Percentiles rank a stretch among this genome's conserved stretches.
Evolutionary conservation across 768 basidiomycete genomes (phyloP).

Genomic region (Leucocoprinus leucothites): DNA sequence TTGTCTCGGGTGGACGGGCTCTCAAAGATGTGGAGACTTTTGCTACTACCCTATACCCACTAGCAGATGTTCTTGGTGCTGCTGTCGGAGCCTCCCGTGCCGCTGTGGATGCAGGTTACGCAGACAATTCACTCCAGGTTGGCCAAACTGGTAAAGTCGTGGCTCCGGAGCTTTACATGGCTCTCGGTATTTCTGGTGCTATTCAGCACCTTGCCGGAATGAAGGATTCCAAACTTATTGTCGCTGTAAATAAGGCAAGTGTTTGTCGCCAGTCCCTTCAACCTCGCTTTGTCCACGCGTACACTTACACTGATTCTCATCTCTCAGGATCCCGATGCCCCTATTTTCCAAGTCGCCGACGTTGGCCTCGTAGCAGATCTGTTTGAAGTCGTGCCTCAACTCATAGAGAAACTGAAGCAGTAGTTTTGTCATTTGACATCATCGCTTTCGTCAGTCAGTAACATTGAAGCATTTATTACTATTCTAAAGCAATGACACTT

Average conservation of each 20-base stretch:
- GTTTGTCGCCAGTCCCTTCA: neutral
- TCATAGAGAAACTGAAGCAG: constrained; percentile 81
- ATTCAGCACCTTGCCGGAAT: constrained; percentile 99
- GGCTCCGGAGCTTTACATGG: constrained; percentile 94
- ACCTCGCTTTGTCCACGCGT: neutral
- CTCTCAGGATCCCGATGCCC: constrained; percentile 88
- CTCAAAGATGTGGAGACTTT: constrained; percentile 96
- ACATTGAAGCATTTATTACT: neutral
- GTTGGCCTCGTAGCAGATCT: constrained; percentile 92
- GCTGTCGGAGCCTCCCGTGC: constrained; percentile 98
- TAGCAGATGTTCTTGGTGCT: constrained; percentile 91
- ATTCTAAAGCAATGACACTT: constrained; percentile 5
- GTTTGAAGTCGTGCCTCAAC: constrained; percentile 87
- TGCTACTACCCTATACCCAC: constrained; percentile 76
- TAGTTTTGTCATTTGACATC: constrained; percentile 13
- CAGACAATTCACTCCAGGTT: constrained; percentile 97
- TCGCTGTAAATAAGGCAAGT: constrained; percentile 92
- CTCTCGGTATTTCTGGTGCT: constrained; percentile 95
- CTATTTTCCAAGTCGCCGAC: constrained; percentile 99
- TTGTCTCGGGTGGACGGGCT: constrained; percentile 94
- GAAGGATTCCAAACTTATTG: constrained; percentile 99
- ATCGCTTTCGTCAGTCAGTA: constrained; percentile 5
- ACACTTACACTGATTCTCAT: constrained; percentile 9
- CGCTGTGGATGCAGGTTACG: constrained; percentile 97
- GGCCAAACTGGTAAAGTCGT: constrained; percentile 99